Percentiles rank a stretch among this genome's conserved stretches.
Conservation (phyloP, 208 protist genomes). For the Wallacemonas sp. region DNA sequence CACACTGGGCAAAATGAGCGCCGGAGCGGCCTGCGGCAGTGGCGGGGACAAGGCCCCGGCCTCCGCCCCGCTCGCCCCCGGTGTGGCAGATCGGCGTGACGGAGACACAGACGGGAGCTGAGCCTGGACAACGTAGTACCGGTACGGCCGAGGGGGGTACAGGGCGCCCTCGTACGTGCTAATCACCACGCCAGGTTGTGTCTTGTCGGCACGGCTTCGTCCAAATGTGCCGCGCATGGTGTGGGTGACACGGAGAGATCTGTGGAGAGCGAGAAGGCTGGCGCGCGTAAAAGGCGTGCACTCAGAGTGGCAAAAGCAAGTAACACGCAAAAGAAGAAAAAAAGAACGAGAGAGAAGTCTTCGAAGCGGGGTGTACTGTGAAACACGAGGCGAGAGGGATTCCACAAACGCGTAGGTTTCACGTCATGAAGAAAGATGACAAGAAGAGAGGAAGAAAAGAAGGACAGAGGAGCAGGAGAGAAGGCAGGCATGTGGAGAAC, state of each 20-base stretch:
- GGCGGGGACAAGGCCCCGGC: background rate
- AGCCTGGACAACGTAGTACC: constrained; percentile 54
- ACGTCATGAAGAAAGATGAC: too few species aligned
- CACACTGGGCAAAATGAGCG: constrained; percentile 71
- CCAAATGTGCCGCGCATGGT: constrained; percentile 38
- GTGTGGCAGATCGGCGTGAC: constrained; percentile 2
- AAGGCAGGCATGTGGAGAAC: too few species aligned
- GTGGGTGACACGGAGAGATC: background rate
- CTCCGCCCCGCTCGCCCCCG: too few species aligned
- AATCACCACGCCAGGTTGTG: constrained; percentile 35
- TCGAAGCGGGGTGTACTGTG: too few species aligned
- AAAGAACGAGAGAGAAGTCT: too few species aligned
- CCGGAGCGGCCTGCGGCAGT: background rate
- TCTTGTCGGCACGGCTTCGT: constrained; percentile 30
- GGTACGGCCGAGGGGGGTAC: constrained; percentile 76
- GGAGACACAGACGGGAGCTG: background rate
- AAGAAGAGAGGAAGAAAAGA: background rate
- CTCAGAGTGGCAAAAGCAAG: too few species aligned
- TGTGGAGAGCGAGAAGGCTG: background rate
- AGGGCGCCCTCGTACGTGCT: constrained; percentile 62
- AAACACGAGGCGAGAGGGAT: too few species aligned
- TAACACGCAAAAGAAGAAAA: background rate
- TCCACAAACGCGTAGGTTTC: too few species aligned
- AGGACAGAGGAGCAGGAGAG: background rate
- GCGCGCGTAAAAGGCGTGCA: too few species aligned